These are phyloP conservation scores for Knufia fluminis DNA, from an alignment of 2,329 filamentous ascomycete genomes.

Conservation along the genomic window DNA sequence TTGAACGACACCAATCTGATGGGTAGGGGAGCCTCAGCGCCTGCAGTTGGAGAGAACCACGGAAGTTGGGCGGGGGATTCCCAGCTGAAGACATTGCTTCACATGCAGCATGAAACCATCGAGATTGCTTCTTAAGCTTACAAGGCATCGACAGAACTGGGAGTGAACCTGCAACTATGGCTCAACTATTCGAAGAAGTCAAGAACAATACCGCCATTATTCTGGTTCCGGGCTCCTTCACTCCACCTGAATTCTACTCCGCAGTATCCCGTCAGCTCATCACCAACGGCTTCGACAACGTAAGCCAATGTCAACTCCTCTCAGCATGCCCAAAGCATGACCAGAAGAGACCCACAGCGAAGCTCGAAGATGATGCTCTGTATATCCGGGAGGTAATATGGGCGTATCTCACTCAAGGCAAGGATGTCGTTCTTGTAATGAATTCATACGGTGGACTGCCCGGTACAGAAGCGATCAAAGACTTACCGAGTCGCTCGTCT, in stretches of 20 bases:
- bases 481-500: constrained; percentile 13
- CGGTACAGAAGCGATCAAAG: constrained; percentile 25
- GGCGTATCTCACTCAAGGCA: constrained; percentile 16
- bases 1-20: no score
- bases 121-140: no score
- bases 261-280: neutral
- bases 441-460: constrained; percentile 32
- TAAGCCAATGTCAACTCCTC: neutral
- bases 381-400: constrained; percentile 5
- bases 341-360: neutral
- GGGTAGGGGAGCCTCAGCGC: no score
- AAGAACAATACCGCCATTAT: constrained; percentile 28
- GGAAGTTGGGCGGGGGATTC: no score
- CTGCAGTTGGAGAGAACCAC: no score
- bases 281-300: neutral
- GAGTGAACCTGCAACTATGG: neutral
- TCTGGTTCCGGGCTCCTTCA: constrained; percentile 29
- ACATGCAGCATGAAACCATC: neutral
- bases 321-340: neutral
- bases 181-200: neutral
- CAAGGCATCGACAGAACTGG: no score
- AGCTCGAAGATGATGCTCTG: neutral
- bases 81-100: no score
- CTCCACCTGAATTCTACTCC: constrained; percentile 10
- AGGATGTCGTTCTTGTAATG: constrained; percentile 29